Conservation (phyloP, 1,284 basidiomycete species). For the Lentinula novae-zelandiae region DNA sequence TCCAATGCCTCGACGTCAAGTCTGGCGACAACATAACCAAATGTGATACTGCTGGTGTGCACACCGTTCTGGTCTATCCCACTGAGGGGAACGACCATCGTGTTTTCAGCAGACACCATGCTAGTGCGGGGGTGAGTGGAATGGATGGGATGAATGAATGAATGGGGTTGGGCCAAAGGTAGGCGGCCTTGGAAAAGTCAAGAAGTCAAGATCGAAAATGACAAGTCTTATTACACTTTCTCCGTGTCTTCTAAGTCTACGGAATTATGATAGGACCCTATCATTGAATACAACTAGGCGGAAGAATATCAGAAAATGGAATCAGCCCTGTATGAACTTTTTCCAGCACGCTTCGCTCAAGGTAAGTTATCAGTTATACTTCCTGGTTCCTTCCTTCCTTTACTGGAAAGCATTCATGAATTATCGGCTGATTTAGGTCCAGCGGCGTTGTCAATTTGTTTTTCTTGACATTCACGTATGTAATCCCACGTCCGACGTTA, state of each 20-base stretch:
- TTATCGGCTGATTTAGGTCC: neutral
- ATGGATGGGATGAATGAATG: neutral
- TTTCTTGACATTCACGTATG: neutral
- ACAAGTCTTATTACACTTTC: neutral
- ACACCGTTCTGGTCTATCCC: constrained; percentile 6
- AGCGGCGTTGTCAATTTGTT: neutral
- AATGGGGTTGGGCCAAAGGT: neutral
- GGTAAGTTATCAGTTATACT: neutral
- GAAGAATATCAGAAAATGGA: neutral
- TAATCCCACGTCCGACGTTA: neutral
- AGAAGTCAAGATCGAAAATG: neutral
- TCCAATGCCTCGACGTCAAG: neutral
- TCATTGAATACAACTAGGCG: neutral
- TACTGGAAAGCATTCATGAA: neutral
- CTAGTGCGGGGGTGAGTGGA: neutral
- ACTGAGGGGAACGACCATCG: constrained; percentile 8
- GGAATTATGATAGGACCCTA: neutral
- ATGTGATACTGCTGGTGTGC: constrained; percentile 6
- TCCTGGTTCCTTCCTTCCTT: neutral
- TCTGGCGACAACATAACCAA: constrained; percentile 6
- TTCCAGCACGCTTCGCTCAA: too few species aligned
- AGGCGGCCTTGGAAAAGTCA: neutral
- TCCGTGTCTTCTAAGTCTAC: neutral
- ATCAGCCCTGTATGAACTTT: too few species aligned
- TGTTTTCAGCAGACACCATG: neutral